Conservation (phyloP, 2,329 filamentous ascomycete species). For the Rhinocladiella similis region DNA sequence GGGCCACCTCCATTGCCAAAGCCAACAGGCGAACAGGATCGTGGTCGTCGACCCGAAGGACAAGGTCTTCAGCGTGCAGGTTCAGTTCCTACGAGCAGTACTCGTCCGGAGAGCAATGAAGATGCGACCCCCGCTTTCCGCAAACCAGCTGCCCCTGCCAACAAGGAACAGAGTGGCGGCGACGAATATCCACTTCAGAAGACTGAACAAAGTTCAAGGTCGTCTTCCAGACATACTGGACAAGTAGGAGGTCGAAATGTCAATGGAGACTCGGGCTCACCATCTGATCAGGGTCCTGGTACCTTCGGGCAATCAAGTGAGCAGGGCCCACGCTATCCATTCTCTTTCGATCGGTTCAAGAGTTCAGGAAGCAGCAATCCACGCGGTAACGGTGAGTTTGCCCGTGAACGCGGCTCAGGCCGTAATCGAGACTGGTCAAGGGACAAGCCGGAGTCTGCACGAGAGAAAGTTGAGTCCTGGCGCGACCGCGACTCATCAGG, state of each 20-base stretch:
- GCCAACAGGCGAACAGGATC: conserved; percentile 27
- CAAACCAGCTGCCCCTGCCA: conserved; percentile 34
- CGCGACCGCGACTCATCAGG: conserved; percentile 39
- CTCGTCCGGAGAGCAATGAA: conserved; percentile 39
- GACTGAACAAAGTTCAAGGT: conserved; percentile 23
- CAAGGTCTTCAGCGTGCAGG: conserved; percentile 39
- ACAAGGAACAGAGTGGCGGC: conserved; percentile 15
- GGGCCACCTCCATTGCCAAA: conserved; percentile 30
- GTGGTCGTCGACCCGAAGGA: conserved; percentile 25
- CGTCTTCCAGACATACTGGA: conserved; percentile 26
- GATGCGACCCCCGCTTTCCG: conserved; percentile 32
- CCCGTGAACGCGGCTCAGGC: conserved; percentile 16
- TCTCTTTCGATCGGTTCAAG: conserved; percentile 17
- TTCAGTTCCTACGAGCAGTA: conserved; percentile 40
- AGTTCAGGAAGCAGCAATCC: conserved; percentile 3
- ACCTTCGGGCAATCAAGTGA: conserved; percentile 10
- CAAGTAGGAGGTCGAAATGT: conserved; percentile 1
- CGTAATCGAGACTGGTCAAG: conserved; percentile 31
- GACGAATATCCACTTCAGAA: conserved; percentile 7
- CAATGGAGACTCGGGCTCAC: conserved; percentile 13
- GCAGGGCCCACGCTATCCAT: conserved; percentile 8
- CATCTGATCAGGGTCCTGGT: conserved; percentile 12
- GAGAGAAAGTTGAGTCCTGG: conserved; percentile 31
- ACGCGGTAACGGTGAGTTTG: conserved; percentile 18
- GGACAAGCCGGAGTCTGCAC: conserved; percentile 33